Evolutionary conservation across 2,329 filamentous ascomycete genomes (phyloP), one percentile per base, ranked within the genome.

Genomic region (Trichocomaceae sp.): DNA sequence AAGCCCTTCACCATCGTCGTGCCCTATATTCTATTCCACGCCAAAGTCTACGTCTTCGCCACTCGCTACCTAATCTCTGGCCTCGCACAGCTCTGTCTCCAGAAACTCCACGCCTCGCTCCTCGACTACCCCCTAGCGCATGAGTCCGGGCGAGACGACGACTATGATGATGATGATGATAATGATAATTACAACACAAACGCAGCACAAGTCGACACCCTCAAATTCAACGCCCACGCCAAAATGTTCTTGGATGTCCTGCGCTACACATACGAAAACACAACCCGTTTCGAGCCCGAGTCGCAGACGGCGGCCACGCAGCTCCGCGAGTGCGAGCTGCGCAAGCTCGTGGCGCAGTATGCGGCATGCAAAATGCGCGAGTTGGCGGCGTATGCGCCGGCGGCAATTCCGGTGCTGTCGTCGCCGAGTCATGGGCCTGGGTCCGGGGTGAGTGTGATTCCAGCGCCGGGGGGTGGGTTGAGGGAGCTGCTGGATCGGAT

Each of bases 1-100:
- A 49, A 47, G 45, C 50, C 10, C 10, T 46, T 46, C 26, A 50
- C 47, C 8, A 55, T 60, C 15, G 65, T 66, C 13, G 62, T 69
- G 12, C 70, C 71, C 3, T 73, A 74, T 54, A 64, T 73, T 26
- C 64, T 71, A 39, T 73, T 73, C 60, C 72, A 74, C 42, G 72
- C 72, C n/a, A 73, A 74, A 61, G 57, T 74, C 46, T 73, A 74
- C 57, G 68, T 72, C 55, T 73, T 74, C 53, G 70, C 71, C n/a
- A 70, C 69, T 1, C 68, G 69, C 48, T 74, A 71, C 60, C 61
- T 73, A 44, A 71, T 74, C 54, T 68, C 69, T 3, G 67, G 66
- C 13, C 66, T 74, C 23, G 70, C 70, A 2, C 69, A 73, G 52
- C 63, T 73, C 31, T 70, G 69, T 58, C 66, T 74, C 5, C 66